Evolutionary conservation across 2,329 filamentous ascomycete genomes (phyloP).

Genomic region (Dothideomycetes sp.): DNA sequence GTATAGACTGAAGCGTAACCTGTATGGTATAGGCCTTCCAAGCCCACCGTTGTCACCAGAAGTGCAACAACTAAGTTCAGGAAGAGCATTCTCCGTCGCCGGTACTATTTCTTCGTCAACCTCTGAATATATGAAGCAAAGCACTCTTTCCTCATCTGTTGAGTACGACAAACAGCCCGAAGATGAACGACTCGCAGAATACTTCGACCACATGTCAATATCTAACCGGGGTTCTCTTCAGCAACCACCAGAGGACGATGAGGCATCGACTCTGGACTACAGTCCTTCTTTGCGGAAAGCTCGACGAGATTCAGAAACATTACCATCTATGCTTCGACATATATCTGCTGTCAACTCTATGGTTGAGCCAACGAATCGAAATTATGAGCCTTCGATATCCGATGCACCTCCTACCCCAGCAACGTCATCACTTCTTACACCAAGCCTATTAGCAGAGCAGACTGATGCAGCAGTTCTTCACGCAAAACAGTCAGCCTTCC

Average conservation of each 20-base stretch:
- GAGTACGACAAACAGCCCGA: not conserved
- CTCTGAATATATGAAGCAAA: not conserved
- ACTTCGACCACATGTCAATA: not conserved
- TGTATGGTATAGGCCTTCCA: not conserved
- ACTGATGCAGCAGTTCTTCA: not conserved
- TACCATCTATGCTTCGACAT: not conserved
- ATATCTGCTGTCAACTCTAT: no score
- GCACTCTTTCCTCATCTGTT: not conserved
- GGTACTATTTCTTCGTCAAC: not conserved
- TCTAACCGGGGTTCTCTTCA: no score
- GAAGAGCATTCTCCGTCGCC: not conserved
- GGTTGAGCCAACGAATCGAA: no score
- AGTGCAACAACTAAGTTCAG: not conserved
- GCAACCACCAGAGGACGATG: not conserved
- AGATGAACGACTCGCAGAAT: not conserved
- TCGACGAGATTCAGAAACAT: not conserved
- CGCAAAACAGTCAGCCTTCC: conserved; percentile 18
- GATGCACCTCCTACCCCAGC: not conserved
- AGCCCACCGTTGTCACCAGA: not conserved
- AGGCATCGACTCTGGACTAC: not conserved
- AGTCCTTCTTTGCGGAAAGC: not conserved
- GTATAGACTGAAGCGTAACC: not conserved
- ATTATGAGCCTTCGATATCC: no score
- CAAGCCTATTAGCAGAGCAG: not conserved
- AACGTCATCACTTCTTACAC: not conserved